Percentiles rank a stretch among this genome's conserved stretches.
Conservation (phyloP, 306 rosid species). For the Prunus mume region DNA sequence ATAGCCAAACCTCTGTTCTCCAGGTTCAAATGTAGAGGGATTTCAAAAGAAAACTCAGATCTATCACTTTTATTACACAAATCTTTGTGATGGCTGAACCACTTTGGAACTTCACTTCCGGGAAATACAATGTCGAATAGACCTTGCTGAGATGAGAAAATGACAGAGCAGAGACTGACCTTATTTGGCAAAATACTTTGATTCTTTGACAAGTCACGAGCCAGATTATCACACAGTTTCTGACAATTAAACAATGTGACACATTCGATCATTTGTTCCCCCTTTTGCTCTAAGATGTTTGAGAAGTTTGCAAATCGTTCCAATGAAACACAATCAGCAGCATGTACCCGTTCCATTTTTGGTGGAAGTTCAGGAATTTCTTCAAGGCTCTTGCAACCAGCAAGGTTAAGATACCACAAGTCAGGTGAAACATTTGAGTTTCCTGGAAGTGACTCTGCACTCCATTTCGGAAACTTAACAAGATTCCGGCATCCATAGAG, state of each 20-base stretch:
- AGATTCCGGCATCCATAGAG: neutral
- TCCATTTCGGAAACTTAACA: neutral
- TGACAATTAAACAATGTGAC: neutral
- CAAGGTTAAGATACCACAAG: neutral
- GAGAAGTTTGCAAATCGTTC: neutral
- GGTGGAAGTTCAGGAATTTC: neutral
- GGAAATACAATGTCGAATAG: neutral
- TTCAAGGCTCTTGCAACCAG: neutral
- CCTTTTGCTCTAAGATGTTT: neutral
- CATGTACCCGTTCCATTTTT: neutral
- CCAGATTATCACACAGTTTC: neutral
- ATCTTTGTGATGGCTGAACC: neutral
- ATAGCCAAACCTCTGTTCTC: neutral
- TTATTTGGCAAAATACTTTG: neutral
- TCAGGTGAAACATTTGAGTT: neutral
- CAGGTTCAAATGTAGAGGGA: no score
- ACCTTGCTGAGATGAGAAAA: neutral
- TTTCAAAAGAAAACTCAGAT: neutral
- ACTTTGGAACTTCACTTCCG: neutral
- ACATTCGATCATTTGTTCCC: neutral
- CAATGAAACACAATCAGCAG: neutral
- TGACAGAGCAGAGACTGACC: neutral
- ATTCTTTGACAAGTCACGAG: neutral
- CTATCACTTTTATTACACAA: no score
- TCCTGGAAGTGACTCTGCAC: neutral